These are phyloP conservation scores for Monilinia polystroma DNA, from an alignment of 2,329 filamentous ascomycete genomes.

Conservation along the genomic window DNA sequence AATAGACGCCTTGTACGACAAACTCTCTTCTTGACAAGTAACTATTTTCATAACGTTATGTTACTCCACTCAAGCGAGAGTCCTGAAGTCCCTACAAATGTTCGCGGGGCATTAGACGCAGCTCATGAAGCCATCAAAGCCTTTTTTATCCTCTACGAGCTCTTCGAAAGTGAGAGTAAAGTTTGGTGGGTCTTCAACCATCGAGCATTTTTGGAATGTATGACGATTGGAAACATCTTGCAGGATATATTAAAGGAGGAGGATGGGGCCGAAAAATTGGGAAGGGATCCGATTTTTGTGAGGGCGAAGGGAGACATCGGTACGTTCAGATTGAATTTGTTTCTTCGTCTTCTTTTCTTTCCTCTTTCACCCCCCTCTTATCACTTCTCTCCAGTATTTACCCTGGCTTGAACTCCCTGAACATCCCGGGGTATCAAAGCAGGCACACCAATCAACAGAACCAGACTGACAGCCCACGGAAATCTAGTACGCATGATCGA, in stretches of 20 bases:
- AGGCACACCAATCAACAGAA: neutral
- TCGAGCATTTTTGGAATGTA: constrained; percentile 72
- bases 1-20: constrained; percentile 70
- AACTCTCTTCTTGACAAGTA: constrained; percentile 75
- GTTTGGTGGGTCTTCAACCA: constrained; percentile 89
- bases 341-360: neutral
- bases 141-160: constrained; percentile 70
- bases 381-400: neutral
- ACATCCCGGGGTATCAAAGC: neutral
- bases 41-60: constrained; percentile 82
- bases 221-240: constrained; percentile 64
- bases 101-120: constrained; percentile 69
- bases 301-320: constrained; percentile 60
- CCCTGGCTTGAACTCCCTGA: neutral
- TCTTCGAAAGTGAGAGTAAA: constrained; percentile 69
- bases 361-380: neutral
- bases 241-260: constrained; percentile 51
- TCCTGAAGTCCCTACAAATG: constrained; percentile 59
- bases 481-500: constrained; percentile 58
- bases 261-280: constrained; percentile 47
- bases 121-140: constrained; percentile 71
- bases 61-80: constrained; percentile 72
- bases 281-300: constrained; percentile 57
- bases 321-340: constrained; percentile 43
- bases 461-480: neutral